Conservation (phyloP, 106 monocot genomes). For the Triglochin maritima region DNA sequence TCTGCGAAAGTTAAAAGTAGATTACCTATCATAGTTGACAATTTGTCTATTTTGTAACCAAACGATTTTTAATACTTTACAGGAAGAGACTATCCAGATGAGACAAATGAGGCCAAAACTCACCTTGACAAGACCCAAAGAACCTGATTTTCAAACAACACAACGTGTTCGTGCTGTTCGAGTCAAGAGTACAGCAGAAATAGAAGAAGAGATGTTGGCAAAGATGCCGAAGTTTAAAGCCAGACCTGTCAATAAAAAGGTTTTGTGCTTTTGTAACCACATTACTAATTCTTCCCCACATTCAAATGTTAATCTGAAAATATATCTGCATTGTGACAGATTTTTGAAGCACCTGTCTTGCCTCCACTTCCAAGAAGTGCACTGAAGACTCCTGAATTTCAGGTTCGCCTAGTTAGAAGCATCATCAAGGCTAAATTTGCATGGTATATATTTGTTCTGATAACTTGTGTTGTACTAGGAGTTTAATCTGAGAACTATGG, state of each 20-base stretch:
- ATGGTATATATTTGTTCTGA: neutral
- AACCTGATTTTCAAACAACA: constrained; percentile 58
- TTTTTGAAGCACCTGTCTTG: constrained; percentile 42
- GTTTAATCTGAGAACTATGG: constrained; percentile 76
- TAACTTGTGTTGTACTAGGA: constrained; percentile 28
- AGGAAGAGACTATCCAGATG: constrained; percentile 34
- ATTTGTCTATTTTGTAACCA: too few species aligned
- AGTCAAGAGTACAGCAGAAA: constrained; percentile 75
- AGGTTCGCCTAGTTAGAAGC: constrained; percentile 17
- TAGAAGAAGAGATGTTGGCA: constrained; percentile 86
- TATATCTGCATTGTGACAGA: constrained; percentile 18
- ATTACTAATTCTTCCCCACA: too few species aligned
- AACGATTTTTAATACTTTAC: neutral
- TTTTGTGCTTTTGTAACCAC: constrained; percentile 12
- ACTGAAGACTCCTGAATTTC: constrained; percentile 51
- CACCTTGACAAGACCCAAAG: constrained; percentile 83
- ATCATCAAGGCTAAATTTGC: neutral
- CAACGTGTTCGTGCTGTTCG: constrained; percentile 72
- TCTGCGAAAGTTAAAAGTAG: too few species aligned
- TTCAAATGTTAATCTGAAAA: too few species aligned
- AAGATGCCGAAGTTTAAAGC: constrained; percentile 95
- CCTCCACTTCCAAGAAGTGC: constrained; percentile 37
- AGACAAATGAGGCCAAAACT: constrained; percentile 56
- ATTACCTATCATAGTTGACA: too few species aligned
- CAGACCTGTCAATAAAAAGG: constrained; percentile 83